Percentiles rank a stretch among this genome's conserved stretches.
Evolutionary conservation across 495 filamentous ascomycete species (phyloP).

Genomic region (Chlorociboria aeruginascens): DNA sequence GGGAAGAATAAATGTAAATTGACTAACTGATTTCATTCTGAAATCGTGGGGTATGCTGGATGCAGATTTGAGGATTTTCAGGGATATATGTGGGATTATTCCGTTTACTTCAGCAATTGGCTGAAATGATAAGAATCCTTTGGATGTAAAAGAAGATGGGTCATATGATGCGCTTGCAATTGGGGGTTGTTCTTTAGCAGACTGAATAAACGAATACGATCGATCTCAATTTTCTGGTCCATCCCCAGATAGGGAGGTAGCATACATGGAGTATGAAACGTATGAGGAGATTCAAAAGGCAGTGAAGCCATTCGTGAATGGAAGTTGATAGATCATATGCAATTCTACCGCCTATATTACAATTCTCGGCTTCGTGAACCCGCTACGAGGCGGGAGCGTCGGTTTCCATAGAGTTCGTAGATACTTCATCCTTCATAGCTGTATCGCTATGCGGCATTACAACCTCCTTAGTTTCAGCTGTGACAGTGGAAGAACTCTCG

Average conservation of each 20-base stretch:
- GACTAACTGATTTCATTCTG: conserved; percentile 17
- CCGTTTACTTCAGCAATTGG: conserved; percentile 38
- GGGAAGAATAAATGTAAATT: conserved; percentile 28
- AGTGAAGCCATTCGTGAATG: conserved; percentile 7
- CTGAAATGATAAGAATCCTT: conserved; percentile 34
- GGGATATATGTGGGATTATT: conserved; percentile 32
- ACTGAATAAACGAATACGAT: conserved; percentile 45
- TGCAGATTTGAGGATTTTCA: conserved; percentile 27
- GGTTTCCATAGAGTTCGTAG: not conserved
- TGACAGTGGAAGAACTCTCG: not conserved
- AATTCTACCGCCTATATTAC: too few species aligned
- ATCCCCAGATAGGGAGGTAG: conserved; percentile 31
- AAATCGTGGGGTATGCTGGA: conserved; percentile 29
- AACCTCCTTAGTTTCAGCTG: not conserved
- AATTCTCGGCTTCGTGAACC: too few species aligned
- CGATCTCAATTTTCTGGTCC: conserved; percentile 45
- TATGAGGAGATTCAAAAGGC: conserved; percentile 8
- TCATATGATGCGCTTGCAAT: conserved; percentile 27
- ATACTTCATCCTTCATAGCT: not conserved
- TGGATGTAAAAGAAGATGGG: conserved; percentile 31
- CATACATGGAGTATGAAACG: conserved; percentile 48
- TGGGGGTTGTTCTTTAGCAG: conserved; percentile 19
- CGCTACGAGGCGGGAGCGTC: too few species aligned
- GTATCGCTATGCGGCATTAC: conserved; percentile 3
- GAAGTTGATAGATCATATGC: too few species aligned